These are phyloP conservation scores for Litsea cubeba DNA, from an alignment of 164 flowering plant species.

Conservation along the genomic window DNA sequence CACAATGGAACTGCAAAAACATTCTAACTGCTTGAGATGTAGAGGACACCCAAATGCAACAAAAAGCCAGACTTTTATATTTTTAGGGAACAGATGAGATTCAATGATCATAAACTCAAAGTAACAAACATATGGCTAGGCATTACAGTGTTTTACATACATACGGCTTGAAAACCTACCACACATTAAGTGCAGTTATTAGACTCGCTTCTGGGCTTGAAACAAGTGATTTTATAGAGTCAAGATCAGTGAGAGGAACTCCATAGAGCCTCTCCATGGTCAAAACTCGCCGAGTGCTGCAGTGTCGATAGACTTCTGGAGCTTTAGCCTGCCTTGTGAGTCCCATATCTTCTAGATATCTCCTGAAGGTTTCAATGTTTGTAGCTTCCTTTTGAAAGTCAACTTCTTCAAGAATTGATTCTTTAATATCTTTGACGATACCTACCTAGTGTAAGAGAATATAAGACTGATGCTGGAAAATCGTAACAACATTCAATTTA, in stretches of 20 bases:
- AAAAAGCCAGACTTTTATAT: background rate
- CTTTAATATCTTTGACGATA: constrained; percentile 82
- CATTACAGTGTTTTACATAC: background rate
- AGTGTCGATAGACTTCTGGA: constrained; percentile 73
- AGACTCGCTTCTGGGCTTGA: constrained; percentile 83
- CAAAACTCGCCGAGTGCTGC: constrained; percentile 62
- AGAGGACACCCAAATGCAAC: background rate
- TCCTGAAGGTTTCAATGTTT: constrained; percentile 77
- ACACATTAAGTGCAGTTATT: constrained; percentile 90
- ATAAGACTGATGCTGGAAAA: constrained; percentile 11
- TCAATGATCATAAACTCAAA: background rate
- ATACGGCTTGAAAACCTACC: constrained; percentile 47
- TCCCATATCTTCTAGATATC: constrained; percentile 79
- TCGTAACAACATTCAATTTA: background rate
- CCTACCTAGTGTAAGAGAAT: constrained; percentile 54
- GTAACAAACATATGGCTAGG: background rate
- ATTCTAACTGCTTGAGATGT: background rate
- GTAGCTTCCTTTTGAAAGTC: constrained; percentile 87
- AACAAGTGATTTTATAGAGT: constrained; percentile 83
- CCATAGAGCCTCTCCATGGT: constrained; percentile 98
- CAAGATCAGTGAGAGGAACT: constrained; percentile 92
- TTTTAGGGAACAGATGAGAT: background rate
- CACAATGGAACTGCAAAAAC: background rate
- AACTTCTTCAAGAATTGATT: constrained; percentile 97
- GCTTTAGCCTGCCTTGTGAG: constrained; percentile 88